Percentiles rank a stretch among this genome's conserved stretches.
Evolutionary conservation across 768 basidiomycete species (phyloP).

Genomic region (Naganishia friedmannii): DNA sequence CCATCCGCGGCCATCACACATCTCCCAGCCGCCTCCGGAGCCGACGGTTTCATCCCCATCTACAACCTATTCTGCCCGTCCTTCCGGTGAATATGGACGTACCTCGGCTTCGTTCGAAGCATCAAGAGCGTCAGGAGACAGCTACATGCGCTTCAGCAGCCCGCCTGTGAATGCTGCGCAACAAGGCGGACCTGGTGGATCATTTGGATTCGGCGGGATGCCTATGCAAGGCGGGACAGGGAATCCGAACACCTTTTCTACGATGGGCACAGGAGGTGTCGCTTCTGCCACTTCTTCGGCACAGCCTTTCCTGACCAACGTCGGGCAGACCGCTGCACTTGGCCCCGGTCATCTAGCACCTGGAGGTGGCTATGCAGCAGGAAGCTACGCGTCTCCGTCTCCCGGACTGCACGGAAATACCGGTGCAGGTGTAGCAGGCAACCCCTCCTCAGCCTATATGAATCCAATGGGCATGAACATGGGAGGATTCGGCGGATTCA

Average conservation of each 20-base stretch:
- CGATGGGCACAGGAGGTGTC: slow-evolving; percentile 20
- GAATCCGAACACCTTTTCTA: slow-evolving; percentile 19
- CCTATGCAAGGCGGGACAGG: slow-evolving; percentile 16
- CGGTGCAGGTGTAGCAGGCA: slow-evolving; percentile 26
- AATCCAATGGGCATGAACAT: slow-evolving; percentile 25
- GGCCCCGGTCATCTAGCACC: not conserved
- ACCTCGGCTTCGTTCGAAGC: slow-evolving; percentile 25
- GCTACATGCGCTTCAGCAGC: slow-evolving; percentile 33
- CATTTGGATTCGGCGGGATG: slow-evolving; percentile 26
- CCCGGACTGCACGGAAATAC: slow-evolving; percentile 16
- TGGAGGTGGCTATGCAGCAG: not conserved
- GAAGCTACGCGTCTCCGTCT: slow-evolving; percentile 20
- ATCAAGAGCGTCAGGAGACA: slow-evolving; percentile 9
- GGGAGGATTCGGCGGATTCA: slow-evolving; percentile 34
- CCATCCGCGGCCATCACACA: slow-evolving; percentile 51
- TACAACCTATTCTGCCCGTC: slow-evolving; percentile 47
- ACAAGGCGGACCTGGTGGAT: not conserved
- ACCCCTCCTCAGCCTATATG: not conserved
- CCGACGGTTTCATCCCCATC: slow-evolving; percentile 47
- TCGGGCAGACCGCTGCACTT: not conserved
- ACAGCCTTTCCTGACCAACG: slow-evolving; percentile 26
- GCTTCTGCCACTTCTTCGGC: slow-evolving; percentile 28
- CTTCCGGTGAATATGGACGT: slow-evolving; percentile 35
- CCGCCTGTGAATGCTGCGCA: slow-evolving; percentile 39
- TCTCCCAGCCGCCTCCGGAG: slow-evolving; percentile 50